phyloP scores from a whole-genome alignment of 2,329 filamentous ascomycete species.

The Talaromyces sp. region DNA sequence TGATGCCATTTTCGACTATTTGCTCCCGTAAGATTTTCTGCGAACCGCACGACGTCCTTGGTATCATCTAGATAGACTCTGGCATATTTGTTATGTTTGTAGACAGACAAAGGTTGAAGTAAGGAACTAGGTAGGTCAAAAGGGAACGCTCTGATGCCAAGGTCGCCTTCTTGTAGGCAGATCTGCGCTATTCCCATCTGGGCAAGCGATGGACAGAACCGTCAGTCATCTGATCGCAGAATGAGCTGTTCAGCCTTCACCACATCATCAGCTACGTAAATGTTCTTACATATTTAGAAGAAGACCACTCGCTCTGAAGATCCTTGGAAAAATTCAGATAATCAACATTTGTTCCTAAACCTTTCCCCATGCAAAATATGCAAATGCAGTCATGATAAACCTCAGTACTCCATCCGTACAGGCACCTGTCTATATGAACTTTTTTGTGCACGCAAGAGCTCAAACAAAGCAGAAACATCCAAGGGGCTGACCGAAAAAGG shows the following conservation, averaged over 20 bases:
- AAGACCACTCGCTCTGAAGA: not conserved
- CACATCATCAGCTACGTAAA: not conserved
- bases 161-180: constrained; percentile 16
- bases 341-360: not conserved
- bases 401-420: constrained; percentile 17
- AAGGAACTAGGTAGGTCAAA: not conserved
- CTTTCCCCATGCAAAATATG: constrained; percentile 13
- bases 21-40: not conserved
- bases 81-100: not conserved
- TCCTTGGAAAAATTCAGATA: not conserved
- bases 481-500: not conserved
- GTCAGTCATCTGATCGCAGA: constrained; percentile 10
- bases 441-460: constrained; percentile 8
- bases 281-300: not conserved
- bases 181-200: not conserved
- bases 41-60: not conserved
- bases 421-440: constrained; percentile 16
- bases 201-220: not conserved
- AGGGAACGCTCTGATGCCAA: not conserved
- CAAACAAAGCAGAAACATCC: constrained; percentile 1
- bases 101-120: not conserved
- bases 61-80: not conserved
- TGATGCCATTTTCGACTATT: constrained; percentile 27
- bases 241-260: constrained; percentile 9
- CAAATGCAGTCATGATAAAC: constrained; percentile 16